Evolutionary conservation across 2,329 filamentous ascomycete genomes (phyloP), one percentile per base, ranked within the genome.

Genomic region (Aspergillus tamarii): DNA sequence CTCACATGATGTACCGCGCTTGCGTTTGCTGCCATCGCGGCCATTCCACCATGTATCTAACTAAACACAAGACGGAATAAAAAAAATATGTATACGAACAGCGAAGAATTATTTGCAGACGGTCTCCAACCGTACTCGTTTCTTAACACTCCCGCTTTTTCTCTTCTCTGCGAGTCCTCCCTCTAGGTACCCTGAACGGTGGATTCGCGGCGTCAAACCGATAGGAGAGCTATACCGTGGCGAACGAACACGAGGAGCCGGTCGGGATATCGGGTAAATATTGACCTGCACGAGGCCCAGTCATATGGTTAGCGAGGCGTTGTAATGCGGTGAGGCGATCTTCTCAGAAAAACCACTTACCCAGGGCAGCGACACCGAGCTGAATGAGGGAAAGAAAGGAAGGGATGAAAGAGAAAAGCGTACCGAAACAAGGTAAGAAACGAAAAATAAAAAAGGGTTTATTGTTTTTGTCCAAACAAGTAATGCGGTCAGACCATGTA

Each of bases 1-100:
- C 77, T 72, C 68, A 80, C 79, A 66, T 75, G 73, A 70, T 80
- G 77, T 67, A 78, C 73, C 56, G 72, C 67, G 56, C 70, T 71
- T 63, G 74, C 65, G 65, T 79, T 78, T 26, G 74, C 72, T 64
- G 75, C 70, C 72, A 80, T 78, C 41, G 74, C 73, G 65, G 73
- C 70, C 76, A 78, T 77, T 61, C 64, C 71, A 71, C 63, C 62
- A 64, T 67, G 45, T 56, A 36, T 58, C 45, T 62, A 66, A 69
- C 60, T 65, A 54, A 66, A 55, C 9, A 26, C 8, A 12, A 21
- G 16, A 52, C 16, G 28, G 9, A 32, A 10, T 6, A 34, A 32
- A 50, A 56, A 58, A 61, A 66, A 57, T 72, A 74, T 74, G 70
- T 74, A 72, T 67, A 68, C 65, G 63, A 55, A 41, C 52, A 59